A percentile compares a stretch with the other conserved stretches of the same genome.
Evolutionary conservation across 208 protist genomes (phyloP).

Genomic region (Trypanosoma grayi): DNA sequence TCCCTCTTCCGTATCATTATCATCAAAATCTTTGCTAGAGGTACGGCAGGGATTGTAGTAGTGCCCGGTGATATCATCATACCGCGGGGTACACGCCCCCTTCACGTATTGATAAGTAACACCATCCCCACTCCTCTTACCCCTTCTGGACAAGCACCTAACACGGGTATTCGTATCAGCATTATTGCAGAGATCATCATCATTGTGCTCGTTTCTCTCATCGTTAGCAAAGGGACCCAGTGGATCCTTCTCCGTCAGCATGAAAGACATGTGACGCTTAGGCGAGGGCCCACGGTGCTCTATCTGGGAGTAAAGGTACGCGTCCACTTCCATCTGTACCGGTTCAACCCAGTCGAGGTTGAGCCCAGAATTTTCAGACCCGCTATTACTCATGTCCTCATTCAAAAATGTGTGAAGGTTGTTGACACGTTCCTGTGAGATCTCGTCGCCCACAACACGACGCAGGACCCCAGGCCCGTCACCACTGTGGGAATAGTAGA

Average conservation of each 20-base stretch:
- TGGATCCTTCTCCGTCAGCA: conserved; percentile 25
- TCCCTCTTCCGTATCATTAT: not conserved
- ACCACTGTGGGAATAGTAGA: conserved; percentile 23
- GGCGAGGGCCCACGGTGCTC: conserved; percentile 26
- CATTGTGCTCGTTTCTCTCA: conserved; percentile 4
- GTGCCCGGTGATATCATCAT: conserved; percentile 32
- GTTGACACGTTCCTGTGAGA: not conserved
- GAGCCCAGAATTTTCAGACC: not conserved
- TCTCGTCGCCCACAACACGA: not conserved
- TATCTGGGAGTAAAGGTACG: conserved; percentile 22
- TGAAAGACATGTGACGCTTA: conserved; percentile 13
- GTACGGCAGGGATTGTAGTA: conserved; percentile 47
- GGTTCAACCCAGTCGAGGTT: conserved; percentile 20
- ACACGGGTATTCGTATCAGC: not conserved
- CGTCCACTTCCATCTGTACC: conserved; percentile 29
- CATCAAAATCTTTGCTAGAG: not conserved
- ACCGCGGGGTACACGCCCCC: conserved; percentile 34
- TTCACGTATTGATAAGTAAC: conserved; percentile 4
- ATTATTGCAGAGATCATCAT: not conserved
- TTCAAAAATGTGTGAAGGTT: not conserved
- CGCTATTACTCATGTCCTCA: not conserved
- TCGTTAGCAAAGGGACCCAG: conserved; percentile 32
- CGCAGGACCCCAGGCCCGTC: conserved; percentile 3
- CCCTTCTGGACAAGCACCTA: not conserved
- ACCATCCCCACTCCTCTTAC: not conserved